These are phyloP conservation scores for Lentinula lateritia DNA, from an alignment of 768 basidiomycete species.

Conservation along the genomic window DNA sequence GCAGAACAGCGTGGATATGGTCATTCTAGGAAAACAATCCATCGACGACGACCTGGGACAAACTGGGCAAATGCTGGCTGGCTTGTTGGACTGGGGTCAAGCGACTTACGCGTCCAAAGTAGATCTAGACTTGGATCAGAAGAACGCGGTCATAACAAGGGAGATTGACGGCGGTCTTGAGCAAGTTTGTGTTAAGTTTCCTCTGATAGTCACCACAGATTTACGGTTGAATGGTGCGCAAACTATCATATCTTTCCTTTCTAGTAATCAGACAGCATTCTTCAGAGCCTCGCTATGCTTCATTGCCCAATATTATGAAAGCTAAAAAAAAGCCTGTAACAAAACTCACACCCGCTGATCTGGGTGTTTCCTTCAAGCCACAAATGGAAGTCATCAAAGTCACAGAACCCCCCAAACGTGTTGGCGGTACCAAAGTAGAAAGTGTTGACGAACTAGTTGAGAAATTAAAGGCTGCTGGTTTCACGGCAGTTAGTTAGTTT, in stretches of 20 bases:
- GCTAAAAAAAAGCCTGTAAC: constrained; percentile 99
- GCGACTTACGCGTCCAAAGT: constrained; percentile 93
- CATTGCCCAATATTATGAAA: constrained; percentile 97
- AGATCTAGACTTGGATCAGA: constrained; percentile 58
- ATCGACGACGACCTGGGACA: constrained; percentile 96
- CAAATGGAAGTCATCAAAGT: constrained; percentile 84
- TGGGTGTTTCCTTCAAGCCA: constrained; percentile 80
- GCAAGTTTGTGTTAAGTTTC: constrained; percentile 73
- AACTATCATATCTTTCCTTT: background rate
- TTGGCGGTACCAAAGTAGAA: constrained; percentile 89
- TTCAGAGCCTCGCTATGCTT: constrained; percentile 91
- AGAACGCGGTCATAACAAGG: constrained; percentile 66
- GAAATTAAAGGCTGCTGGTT: constrained; percentile 86
- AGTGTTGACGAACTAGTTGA: constrained; percentile 85
- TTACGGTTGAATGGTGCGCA: constrained; percentile 53
- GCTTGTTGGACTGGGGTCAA: constrained; percentile 86
- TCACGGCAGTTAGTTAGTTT: constrained; percentile 25
- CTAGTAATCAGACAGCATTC: background rate
- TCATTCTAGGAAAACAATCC: constrained; percentile 96
- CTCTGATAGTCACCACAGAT: constrained; percentile 89
- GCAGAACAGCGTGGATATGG: constrained; percentile 64
- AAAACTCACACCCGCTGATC: constrained; percentile 72
- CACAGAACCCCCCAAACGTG: constrained; percentile 81
- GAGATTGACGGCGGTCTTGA: constrained; percentile 96
- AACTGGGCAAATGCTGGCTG: constrained; percentile 97